Percentiles rank a stretch among this genome's conserved stretches.
Evolutionary conservation across 73 alveolate genomes (phyloP).

Genomic region (Stentor roeselii): DNA sequence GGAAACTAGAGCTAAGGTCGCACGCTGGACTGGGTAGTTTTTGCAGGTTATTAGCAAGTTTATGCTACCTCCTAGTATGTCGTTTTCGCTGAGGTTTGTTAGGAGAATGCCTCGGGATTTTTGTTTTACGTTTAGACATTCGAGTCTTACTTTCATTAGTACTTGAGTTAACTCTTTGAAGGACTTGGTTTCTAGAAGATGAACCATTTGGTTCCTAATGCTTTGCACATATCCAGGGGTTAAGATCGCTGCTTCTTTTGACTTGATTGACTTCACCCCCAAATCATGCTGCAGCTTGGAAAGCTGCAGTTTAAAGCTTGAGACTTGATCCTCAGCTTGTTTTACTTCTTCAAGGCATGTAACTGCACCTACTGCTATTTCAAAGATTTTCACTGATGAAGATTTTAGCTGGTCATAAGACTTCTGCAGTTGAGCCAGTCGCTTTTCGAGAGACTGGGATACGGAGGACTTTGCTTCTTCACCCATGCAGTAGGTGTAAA

Average conservation of each 20-base stretch:
- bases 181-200: not conserved
- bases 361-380: not conserved
- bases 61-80: not conserved
- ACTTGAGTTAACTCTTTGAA: not conserved
- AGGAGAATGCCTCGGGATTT: not conserved
- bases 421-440: not conserved
- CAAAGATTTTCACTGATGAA: not conserved
- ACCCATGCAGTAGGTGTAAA: not conserved
- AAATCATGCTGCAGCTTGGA: not conserved
- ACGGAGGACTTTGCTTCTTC: not conserved
- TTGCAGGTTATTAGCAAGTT: not conserved
- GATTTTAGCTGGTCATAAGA: not conserved
- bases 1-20: constrained; percentile 2
- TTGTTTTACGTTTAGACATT: not conserved
- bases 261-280: not conserved
- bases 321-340: not conserved
- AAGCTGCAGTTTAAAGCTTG: not conserved
- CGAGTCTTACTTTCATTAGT: not conserved
- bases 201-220: not conserved
- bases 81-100: not conserved
- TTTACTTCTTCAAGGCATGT: not conserved
- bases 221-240: not conserved
- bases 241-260: not conserved
- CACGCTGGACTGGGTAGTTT: not conserved
- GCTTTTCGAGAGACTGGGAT: not conserved